Evolutionary conservation across 176 grass and related monocot species (phyloP), one percentile per base, ranked within the genome.

Genomic region (Metroxylon sagu): DNA sequence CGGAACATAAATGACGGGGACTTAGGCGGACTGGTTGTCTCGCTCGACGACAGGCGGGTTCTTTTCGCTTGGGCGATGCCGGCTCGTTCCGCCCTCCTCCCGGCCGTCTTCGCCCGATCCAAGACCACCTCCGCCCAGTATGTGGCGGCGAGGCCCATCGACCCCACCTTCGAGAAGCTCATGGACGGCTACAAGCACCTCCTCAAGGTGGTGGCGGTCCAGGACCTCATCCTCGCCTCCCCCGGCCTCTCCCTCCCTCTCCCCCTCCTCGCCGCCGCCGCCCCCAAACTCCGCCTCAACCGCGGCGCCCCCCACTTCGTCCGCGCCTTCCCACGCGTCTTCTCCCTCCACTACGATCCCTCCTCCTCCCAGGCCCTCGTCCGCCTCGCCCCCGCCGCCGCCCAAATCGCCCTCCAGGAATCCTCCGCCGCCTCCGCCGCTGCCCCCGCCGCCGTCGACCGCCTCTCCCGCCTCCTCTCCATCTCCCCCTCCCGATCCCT

Each of bases 121-220:
- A 96, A 90, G 87, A 70, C 80, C 17, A 82, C 86, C 3, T 74
- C 86, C 17, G 80, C 86, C 28, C 83, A 87, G 65, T 77, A 82
- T 53, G 86, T 90, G 16, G 76, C 81, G 53, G 73, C 72, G 54
- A 76, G 79, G 30, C 75, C 79, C 73, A 71, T 89, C 2, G 86
- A 87, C 56, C 74, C 71, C 49, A 71, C 83, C n/a, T 87, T 90
- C 62, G 91, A 96, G 74, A 86, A 89, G 74, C 69, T 90, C 2
- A 53, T 81, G 65, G 5, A 80, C 15, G 71, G 77, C 12, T 79
- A 73, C 78, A 72, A 85, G 43, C 78, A 82, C 21, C 82, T 90
- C 78, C 53, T 90, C 27, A 77, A 72, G 56, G 86, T 85, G 15
- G 6, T 83, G 18, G 81, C 93, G 26, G 56, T 92, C 50, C 21